Evolutionary conservation across 305 asterid genomes (phyloP).

Genomic region (Coffea humblotiana): DNA sequence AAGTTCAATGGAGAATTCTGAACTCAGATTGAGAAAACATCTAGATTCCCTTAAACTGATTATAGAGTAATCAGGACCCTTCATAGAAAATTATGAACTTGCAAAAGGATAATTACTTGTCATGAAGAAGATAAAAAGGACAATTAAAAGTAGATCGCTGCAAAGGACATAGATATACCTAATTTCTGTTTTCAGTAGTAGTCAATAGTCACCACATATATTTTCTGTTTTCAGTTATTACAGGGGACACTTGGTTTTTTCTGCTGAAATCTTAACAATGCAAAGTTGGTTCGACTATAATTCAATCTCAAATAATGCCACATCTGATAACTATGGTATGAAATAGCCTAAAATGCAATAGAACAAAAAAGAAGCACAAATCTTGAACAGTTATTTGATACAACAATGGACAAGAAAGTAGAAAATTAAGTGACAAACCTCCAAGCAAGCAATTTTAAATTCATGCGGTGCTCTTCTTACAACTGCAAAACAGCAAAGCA

Average conservation of each 20-base stretch:
- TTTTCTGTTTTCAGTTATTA: background rate
- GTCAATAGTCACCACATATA: background rate
- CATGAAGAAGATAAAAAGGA: background rate
- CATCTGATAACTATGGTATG: background rate
- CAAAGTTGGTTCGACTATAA: background rate
- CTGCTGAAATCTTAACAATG: background rate
- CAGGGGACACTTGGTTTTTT: background rate
- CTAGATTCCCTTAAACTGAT: background rate
- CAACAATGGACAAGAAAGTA: conserved; percentile 11
- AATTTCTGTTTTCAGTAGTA: background rate
- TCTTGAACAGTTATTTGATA: background rate
- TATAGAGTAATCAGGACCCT: background rate
- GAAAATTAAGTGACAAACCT: conserved; percentile 48
- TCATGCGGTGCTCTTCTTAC: conserved; percentile 98
- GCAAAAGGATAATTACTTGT: background rate
- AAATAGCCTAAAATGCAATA: background rate
- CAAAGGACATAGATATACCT: background rate
- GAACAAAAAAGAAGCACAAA: background rate
- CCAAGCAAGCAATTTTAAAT: conserved; percentile 91
- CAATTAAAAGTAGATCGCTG: background rate
- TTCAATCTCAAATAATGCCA: background rate
- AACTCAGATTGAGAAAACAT: background rate
- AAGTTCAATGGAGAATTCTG: background rate
- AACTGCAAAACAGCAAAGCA: conserved; percentile 59
- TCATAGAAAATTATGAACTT: background rate